phyloP scores from a whole-genome alignment of 805 yeast genomes.

The Cyberlindnera mrakii region DNA sequence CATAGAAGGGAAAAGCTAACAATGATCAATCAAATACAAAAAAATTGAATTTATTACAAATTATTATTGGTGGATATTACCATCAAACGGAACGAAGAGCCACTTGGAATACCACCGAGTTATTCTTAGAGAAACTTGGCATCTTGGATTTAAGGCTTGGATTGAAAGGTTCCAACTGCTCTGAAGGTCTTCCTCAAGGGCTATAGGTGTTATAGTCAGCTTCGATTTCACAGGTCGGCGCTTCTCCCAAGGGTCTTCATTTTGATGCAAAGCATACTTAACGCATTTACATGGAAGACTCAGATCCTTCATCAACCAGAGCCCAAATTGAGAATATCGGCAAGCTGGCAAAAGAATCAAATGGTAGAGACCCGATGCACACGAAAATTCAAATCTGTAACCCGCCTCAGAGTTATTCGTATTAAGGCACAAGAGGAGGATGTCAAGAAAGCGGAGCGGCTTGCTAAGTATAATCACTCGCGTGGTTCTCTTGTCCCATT shows the following conservation, averaged over 20 bases:
- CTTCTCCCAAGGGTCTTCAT: constrained; percentile 35
- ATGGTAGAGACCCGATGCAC: constrained; percentile 34
- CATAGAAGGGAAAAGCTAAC: too few species aligned
- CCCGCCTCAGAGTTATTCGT: constrained; percentile 30
- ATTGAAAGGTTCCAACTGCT: constrained; percentile 43
- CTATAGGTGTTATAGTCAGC: constrained; percentile 22
- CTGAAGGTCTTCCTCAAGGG: constrained; percentile 38
- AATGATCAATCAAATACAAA: too few species aligned
- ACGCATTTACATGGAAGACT: constrained; percentile 31
- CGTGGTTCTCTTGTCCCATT: constrained; percentile 39
- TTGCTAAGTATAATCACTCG: constrained; percentile 27
- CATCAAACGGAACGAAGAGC: too few species aligned
- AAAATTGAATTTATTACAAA: too few species aligned
- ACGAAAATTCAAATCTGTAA: constrained; percentile 36
- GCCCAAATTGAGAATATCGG: constrained; percentile 29
- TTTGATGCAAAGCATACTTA: constrained; percentile 42
- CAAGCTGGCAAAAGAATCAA: constrained; percentile 28
- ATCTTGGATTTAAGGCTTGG: constrained; percentile 27
- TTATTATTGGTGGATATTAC: too few species aligned
- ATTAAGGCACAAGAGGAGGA: constrained; percentile 39
- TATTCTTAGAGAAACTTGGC: constrained; percentile 20
- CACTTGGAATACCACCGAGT: constrained; percentile 5
- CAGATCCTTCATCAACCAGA: constrained; percentile 28
- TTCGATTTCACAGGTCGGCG: constrained; percentile 40
- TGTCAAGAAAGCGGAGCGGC: constrained; percentile 28